A percentile compares a stretch with the other conserved stretches of the same genome.
These are phyloP conservation scores for Sphenostylis stenocarpa DNA, from an alignment of 306 rosid species.

Conservation along the genomic window DNA sequence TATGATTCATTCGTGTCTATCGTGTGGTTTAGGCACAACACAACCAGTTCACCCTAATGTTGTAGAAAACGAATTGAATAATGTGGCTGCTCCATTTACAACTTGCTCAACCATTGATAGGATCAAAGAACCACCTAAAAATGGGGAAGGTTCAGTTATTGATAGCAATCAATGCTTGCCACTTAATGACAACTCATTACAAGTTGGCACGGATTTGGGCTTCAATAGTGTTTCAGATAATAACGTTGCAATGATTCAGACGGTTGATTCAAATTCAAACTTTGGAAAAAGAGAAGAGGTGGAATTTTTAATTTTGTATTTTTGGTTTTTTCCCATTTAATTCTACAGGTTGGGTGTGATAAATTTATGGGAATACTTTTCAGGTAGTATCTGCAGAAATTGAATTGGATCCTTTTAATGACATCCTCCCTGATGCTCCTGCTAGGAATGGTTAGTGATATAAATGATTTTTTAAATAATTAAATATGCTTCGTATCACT, in stretches of 20 bases:
- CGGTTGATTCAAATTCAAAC: slow-evolving; percentile 33
- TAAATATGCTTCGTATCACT: neutral
- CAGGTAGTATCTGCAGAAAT: slow-evolving; percentile 44
- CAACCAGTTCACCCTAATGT: slow-evolving; percentile 23
- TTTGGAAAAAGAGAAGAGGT: slow-evolving; percentile 35
- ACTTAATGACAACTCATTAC: slow-evolving; percentile 17
- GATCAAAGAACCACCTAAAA: slow-evolving; percentile 15
- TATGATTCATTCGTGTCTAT: slow-evolving; percentile 19
- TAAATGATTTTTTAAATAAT: neutral
- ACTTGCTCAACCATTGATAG: slow-evolving; percentile 17
- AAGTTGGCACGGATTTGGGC: slow-evolving; percentile 33
- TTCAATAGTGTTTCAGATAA: slow-evolving; percentile 34
- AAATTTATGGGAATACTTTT: slow-evolving; percentile 18
- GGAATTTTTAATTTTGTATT: slow-evolving; percentile 7
- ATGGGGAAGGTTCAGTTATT: slow-evolving; percentile 32
- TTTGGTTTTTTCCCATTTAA: neutral
- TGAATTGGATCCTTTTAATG: slow-evolving; percentile 52
- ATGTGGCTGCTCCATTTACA: slow-evolving; percentile 28
- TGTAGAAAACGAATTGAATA: slow-evolving; percentile 35
- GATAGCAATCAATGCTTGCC: slow-evolving; percentile 30
- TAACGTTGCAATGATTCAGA: slow-evolving; percentile 18
- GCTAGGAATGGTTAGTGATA: slow-evolving; percentile 46
- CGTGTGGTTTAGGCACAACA: slow-evolving; percentile 24
- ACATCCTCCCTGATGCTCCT: slow-evolving; percentile 44
- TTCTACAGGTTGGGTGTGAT: slow-evolving; percentile 17